phyloP scores from a whole-genome alignment of 805 yeast species.

The Cyberlindnera xylosilytica region DNA sequence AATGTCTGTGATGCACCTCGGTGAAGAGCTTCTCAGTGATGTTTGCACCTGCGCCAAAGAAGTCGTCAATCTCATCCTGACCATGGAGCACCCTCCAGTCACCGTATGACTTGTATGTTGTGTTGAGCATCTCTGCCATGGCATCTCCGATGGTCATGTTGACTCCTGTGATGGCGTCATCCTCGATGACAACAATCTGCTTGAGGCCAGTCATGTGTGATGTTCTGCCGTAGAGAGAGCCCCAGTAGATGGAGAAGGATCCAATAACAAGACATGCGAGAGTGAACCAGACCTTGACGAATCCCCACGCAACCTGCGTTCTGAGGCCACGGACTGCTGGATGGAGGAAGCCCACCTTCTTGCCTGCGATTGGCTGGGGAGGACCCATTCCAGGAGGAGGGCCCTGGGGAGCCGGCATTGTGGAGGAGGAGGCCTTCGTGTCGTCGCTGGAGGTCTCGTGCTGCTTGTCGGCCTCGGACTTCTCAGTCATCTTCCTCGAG shows the following conservation, averaged over 20 bases:
- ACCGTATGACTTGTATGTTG: constrained; percentile 30
- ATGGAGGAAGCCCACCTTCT: constrained; percentile 19
- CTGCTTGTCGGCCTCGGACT: neutral
- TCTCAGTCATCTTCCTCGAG: constrained; percentile 9
- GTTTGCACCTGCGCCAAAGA: constrained; percentile 20
- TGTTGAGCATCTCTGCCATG: constrained; percentile 3
- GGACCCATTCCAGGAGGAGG: neutral
- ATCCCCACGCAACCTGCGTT: constrained; percentile 8
- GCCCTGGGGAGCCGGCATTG: neutral
- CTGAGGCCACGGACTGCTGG: constrained; percentile 15
- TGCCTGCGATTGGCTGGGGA: constrained; percentile 5
- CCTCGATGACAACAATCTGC: constrained; percentile 34
- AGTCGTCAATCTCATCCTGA: constrained; percentile 24
- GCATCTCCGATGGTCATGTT: constrained; percentile 29
- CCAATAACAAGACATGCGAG: constrained; percentile 37
- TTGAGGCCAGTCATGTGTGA: constrained; percentile 25
- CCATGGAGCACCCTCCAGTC: constrained; percentile 33
- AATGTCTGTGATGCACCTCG: constrained; percentile 50
- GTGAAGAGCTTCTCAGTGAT: constrained; percentile 37
- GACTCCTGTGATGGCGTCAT: constrained; percentile 25
- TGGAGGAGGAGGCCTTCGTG: neutral
- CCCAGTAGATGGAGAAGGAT: constrained; percentile 36
- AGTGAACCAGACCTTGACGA: constrained; percentile 17
- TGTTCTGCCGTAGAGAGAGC: constrained; percentile 31
- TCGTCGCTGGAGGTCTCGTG: neutral